phyloP scores from a whole-genome alignment of 257 asterid species.

The Parsonsia alboflavescens region DNA sequence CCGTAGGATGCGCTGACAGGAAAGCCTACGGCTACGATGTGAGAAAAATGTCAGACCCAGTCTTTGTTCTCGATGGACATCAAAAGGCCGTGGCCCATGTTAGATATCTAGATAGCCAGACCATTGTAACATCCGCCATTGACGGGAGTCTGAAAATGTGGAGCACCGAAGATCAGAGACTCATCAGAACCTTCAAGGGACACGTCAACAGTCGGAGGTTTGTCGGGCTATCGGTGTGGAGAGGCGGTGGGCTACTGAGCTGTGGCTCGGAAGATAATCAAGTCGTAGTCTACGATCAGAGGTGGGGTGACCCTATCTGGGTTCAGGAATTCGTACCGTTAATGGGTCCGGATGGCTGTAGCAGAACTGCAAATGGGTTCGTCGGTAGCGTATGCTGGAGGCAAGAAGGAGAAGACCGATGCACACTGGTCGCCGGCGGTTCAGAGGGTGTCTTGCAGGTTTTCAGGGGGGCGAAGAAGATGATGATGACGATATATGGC shows the following conservation, averaged over 20 bases:
- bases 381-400: conserved; percentile 88
- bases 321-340: conserved; percentile 34
- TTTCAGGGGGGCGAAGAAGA: conserved; percentile 42
- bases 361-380: conserved; percentile 25
- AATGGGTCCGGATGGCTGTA: conserved; percentile 5
- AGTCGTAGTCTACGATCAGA: conserved; percentile 73
- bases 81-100: conserved; percentile 60
- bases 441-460: conserved; percentile 80
- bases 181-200: conserved; percentile 53
- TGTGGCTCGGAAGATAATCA: conserved; percentile 81
- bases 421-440: conserved; percentile 79
- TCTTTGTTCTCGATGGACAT: conserved; percentile 59
- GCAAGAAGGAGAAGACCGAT: conserved; percentile 53
- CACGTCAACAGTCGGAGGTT: conserved; percentile 67
- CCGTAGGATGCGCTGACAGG: conserved; percentile 74
- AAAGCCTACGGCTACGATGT: conserved; percentile 57
- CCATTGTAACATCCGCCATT: conserved; percentile 53
- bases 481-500: neutral
- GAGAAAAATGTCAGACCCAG: conserved; percentile 46
- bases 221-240: conserved; percentile 82
- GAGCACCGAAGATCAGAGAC: conserved; percentile 32
- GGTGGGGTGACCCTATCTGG: conserved; percentile 91
- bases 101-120: conserved; percentile 39
- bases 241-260: conserved; percentile 61
- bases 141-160: conserved; percentile 83